Evolutionary conservation across 352 stramenopile genomes (phyloP).

Genomic region (Globisporangium radiosum): DNA sequence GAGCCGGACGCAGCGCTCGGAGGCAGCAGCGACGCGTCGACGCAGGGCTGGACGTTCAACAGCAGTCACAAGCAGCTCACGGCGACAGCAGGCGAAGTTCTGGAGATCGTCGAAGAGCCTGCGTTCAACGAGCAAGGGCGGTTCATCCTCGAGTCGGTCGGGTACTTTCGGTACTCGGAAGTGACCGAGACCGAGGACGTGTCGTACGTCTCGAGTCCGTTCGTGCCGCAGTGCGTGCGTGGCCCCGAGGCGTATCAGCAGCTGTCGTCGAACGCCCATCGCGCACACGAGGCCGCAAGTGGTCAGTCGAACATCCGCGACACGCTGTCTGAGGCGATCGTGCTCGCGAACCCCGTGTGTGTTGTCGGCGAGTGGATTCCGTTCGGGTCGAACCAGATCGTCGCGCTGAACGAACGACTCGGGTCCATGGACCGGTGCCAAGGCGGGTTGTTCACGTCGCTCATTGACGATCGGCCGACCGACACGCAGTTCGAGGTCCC

Average conservation of each 20-base stretch:
- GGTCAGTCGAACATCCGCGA: conserved; percentile 90
- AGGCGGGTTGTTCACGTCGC: conserved; percentile 95
- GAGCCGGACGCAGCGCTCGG: conserved; percentile 13
- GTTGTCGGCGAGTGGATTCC: conserved; percentile 98
- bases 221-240: conserved; percentile 95
- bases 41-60: conserved; percentile 31
- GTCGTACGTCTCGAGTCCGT: conserved; percentile 96
- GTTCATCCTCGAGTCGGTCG: conserved; percentile 78
- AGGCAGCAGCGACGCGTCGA: conserved; percentile 10
- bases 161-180: conserved; percentile 91
- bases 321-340: conserved; percentile 96
- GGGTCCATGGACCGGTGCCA: conserved; percentile 95
- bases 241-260: conserved; percentile 93
- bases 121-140: conserved; percentile 91
- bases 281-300: conserved; percentile 89
- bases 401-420: conserved; percentile 95
- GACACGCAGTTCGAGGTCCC: conserved; percentile 83
- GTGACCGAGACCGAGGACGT: conserved; percentile 97
- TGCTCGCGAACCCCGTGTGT: conserved; percentile 97
- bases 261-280: conserved; percentile 94
- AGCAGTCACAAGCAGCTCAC: conserved; percentile 31
- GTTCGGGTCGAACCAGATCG: conserved; percentile 96
- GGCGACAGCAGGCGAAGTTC: too few relatives aligned
- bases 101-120: too few relatives aligned
- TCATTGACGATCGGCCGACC: conserved; percentile 83